Evolutionary conservation across 2,329 filamentous ascomycete genomes (phyloP).

Genomic region (Davidsoniella neocaledoniae): DNA sequence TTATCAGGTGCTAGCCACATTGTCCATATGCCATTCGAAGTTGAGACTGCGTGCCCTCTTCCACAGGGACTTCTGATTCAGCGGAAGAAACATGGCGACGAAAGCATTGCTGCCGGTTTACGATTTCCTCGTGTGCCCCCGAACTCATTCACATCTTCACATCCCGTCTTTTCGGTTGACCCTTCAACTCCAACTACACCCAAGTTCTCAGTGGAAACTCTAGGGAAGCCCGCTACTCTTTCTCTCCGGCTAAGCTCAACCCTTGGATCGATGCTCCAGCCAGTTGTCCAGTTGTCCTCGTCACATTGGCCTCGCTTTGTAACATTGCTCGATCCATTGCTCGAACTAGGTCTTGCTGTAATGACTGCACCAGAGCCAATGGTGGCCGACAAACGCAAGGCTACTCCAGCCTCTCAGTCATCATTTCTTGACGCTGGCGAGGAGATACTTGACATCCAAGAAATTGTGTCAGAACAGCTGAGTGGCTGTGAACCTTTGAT

Average conservation of each 20-base stretch:
- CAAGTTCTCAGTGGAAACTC: slow-evolving; percentile 38
- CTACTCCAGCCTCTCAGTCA: slow-evolving; percentile 24
- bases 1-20: slow-evolving; percentile 76
- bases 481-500: slow-evolving; percentile 35
- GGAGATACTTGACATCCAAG: slow-evolving; percentile 69
- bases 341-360: slow-evolving; percentile 62
- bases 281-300: slow-evolving; percentile 33
- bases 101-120: not conserved
- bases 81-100: slow-evolving; percentile 41
- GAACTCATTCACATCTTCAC: slow-evolving; percentile 66
- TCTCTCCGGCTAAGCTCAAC: slow-evolving; percentile 36
- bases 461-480: slow-evolving; percentile 38
- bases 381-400: slow-evolving; percentile 15
- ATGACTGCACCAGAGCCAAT: slow-evolving; percentile 40
- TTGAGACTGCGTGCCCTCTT: slow-evolving; percentile 70
- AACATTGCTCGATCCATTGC: slow-evolving; percentile 68
- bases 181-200: slow-evolving; percentile 1
- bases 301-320: slow-evolving; percentile 60
- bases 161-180: slow-evolving; percentile 32
- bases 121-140: slow-evolving; percentile 50
- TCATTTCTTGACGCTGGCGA: slow-evolving; percentile 56
- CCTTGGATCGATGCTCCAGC: slow-evolving; percentile 41
- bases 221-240: slow-evolving; percentile 37
- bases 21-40: slow-evolving; percentile 85
- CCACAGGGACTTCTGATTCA: slow-evolving; percentile 76